phyloP scores from a whole-genome alignment of 2,329 filamentous ascomycete genomes.

The Alternaria triticimaculans region DNA sequence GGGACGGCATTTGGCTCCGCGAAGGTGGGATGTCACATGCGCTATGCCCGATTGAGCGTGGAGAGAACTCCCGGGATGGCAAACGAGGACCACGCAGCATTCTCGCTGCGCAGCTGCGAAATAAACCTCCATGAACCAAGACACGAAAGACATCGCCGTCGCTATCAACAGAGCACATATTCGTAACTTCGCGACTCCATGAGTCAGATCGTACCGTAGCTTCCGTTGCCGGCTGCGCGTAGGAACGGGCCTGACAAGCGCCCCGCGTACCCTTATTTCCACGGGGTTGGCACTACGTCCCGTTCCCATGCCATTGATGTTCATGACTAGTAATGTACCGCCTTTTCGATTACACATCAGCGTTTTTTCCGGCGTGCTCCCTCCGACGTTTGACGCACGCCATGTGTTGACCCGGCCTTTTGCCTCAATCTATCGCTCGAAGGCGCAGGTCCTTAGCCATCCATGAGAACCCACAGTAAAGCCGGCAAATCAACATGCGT shows the following conservation, averaged over 20 bases:
- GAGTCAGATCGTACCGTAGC: neutral
- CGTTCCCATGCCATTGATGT: neutral
- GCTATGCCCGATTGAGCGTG: neutral
- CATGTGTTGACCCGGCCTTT: neutral
- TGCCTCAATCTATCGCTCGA: neutral
- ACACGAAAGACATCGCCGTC: too few species aligned
- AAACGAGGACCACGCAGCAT: neutral
- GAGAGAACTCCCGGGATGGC: neutral
- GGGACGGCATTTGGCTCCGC: neutral
- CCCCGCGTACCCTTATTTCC: neutral
- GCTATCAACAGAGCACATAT: neutral
- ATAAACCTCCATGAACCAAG: too few species aligned
- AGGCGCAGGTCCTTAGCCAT: neutral
- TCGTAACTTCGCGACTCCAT: neutral
- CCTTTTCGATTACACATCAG: neutral
- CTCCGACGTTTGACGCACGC: neutral
- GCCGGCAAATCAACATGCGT: neutral
- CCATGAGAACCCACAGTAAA: neutral
- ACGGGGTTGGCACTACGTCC: neutral
- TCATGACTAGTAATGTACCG: neutral
- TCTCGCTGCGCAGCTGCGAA: neutral
- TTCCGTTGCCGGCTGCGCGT: neutral
- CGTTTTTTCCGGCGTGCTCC: neutral
- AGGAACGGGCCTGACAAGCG: neutral
- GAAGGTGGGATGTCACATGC: neutral